These are phyloP conservation scores for Gliomastix tumulicola DNA, from an alignment of 2,329 filamentous ascomycete genomes.

Conservation along the genomic window DNA sequence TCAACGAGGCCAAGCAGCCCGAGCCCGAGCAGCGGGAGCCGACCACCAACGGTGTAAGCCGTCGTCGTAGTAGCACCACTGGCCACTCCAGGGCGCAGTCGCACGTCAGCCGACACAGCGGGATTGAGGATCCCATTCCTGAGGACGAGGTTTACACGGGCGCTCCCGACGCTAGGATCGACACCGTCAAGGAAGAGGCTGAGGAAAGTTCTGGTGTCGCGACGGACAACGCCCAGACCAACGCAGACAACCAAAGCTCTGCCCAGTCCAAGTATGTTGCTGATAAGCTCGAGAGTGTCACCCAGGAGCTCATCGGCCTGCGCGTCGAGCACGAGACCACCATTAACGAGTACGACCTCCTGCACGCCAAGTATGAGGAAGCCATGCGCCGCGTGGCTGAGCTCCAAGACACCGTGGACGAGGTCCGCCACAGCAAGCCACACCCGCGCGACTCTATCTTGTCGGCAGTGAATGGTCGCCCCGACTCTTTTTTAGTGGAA, in stretches of 20 bases:
- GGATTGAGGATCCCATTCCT: conserved; percentile 46
- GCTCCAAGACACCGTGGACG: conserved; percentile 78
- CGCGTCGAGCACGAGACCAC: conserved; percentile 86
- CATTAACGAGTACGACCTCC: conserved; percentile 69
- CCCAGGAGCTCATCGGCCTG: conserved; percentile 84
- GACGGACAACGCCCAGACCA: conserved; percentile 1
- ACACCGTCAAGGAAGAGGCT: conserved; percentile 24
- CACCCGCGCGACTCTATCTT: conserved; percentile 48
- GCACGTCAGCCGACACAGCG: conserved; percentile 45
- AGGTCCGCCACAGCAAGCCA: conserved; percentile 55
- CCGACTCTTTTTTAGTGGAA: conserved; percentile 81
- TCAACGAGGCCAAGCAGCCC: conserved; percentile 48
- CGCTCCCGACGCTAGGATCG: conserved; percentile 13
- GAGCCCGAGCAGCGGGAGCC: conserved; percentile 22
- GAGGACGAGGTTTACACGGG: conserved; percentile 40
- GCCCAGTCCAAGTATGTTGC: conserved; percentile 81
- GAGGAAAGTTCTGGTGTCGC: conserved; percentile 7
- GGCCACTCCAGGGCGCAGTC: conserved; percentile 50
- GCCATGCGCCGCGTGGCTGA: conserved; percentile 75
- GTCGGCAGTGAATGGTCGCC: conserved; percentile 42
- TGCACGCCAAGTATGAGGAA: conserved; percentile 87
- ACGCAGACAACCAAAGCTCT: conserved; percentile 45
- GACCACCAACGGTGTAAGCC: conserved; percentile 27
- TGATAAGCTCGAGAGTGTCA: conserved; percentile 87
- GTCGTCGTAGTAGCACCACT: conserved; percentile 31